Percentiles rank a stretch among this genome's conserved stretches.
Evolutionary conservation across 78 protist species (phyloP).

Genomic region (Polysphondylium violaceum): DNA sequence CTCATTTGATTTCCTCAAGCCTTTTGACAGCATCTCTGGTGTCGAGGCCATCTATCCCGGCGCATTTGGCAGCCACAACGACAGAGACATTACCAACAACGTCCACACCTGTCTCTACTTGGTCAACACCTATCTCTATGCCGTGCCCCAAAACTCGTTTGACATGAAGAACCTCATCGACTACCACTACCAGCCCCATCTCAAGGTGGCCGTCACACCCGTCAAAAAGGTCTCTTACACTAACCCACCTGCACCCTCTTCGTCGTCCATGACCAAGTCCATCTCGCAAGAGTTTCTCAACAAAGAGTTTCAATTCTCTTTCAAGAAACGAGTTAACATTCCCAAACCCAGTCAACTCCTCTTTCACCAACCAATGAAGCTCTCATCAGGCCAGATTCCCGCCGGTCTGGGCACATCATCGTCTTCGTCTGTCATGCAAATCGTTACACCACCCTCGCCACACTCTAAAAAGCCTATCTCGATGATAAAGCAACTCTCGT

Average conservation of each 20-base stretch:
- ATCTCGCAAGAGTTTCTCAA: not conserved
- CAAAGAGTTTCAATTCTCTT: conserved; percentile 19
- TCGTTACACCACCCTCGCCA: conserved; percentile 24
- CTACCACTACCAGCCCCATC: not conserved
- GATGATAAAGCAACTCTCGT: not conserved
- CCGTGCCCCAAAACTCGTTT: conserved; percentile 35
- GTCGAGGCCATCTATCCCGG: not conserved
- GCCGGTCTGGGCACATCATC: not conserved
- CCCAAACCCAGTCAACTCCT: conserved; percentile 25
- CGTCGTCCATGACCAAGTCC: too few species aligned
- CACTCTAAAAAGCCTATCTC: not conserved
- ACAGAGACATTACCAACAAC: conserved; percentile 29
- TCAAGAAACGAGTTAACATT: conserved; percentile 3
- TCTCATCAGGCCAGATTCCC: not conserved
- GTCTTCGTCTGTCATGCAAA: not conserved
- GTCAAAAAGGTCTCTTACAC: not conserved
- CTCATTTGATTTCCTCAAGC: conserved; percentile 54
- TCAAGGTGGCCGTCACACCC: not conserved
- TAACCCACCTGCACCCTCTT: not conserved
- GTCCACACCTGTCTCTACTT: conserved; percentile 41
- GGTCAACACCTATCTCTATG: conserved; percentile 62
- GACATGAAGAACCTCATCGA: conserved; percentile 37
- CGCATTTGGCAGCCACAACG: conserved; percentile 39
- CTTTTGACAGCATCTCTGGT: conserved; percentile 3
- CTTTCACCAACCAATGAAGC: not conserved